Conservation (phyloP, 768 basidiomycete species). For the Boletales sp. region DNA sequence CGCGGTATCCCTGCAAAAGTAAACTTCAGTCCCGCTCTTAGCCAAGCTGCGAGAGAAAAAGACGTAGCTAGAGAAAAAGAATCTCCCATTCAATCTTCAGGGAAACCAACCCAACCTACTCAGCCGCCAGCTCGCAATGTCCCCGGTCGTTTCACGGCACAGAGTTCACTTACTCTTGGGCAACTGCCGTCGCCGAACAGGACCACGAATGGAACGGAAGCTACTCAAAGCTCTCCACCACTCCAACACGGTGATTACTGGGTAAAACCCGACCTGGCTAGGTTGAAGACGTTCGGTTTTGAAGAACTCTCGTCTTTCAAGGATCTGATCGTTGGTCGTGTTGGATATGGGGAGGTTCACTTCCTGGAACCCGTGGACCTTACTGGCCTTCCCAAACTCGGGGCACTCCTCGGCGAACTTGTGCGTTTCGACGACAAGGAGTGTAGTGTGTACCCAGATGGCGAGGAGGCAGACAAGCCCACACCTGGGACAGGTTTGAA, state of each 20-base stretch:
- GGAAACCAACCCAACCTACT: conserved; percentile 15
- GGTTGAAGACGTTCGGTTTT: conserved; percentile 67
- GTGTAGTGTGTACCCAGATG: conserved; percentile 91
- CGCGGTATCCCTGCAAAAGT: conserved; percentile 42
- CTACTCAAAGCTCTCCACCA: conserved; percentile 30
- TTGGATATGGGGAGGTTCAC: conserved; percentile 84
- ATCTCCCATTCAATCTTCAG: conserved; percentile 18
- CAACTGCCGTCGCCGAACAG: conserved; percentile 25
- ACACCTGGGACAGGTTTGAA: conserved; percentile 84
- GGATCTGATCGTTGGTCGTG: conserved; percentile 84
- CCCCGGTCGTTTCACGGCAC: conserved; percentile 40
- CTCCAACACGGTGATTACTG: conserved; percentile 89
- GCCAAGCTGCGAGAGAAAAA: conserved; percentile 71
- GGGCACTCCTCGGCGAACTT: conserved; percentile 80
- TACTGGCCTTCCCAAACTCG: conserved; percentile 76
- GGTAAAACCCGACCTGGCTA: conserved; percentile 74
- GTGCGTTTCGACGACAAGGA: conserved; percentile 90
- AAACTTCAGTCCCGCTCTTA: conserved; percentile 71
- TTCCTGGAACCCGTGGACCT: conserved; percentile 83
- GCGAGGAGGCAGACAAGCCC: conserved; percentile 81
- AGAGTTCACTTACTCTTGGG: conserved; percentile 30
- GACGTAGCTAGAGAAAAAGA: conserved; percentile 48
- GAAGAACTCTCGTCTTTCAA: conserved; percentile 70
- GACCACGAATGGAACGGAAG: conserved; percentile 25
- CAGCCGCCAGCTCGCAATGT: conserved; percentile 39